phyloP scores from a whole-genome alignment of 2,329 filamentous ascomycete genomes.

The Phaeosphaeria sp. region DNA sequence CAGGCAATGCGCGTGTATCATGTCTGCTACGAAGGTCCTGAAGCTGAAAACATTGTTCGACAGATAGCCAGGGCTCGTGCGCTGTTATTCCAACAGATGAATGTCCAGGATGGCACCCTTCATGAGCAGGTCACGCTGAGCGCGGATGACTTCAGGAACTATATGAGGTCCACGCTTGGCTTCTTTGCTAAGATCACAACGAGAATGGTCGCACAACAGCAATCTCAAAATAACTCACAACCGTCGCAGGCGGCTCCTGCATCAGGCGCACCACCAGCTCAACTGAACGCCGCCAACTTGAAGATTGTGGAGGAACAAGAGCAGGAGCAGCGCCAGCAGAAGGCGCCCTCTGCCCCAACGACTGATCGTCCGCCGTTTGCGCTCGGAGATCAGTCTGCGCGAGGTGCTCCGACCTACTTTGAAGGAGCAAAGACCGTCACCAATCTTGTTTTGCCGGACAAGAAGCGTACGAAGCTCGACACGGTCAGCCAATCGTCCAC shows the following conservation, averaged over 20 bases:
- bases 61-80: slow-evolving; percentile 34
- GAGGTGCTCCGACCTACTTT: slow-evolving; percentile 65
- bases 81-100: slow-evolving; percentile 38
- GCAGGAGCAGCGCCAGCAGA: slow-evolving; percentile 57
- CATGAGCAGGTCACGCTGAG: slow-evolving; percentile 35
- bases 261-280: slow-evolving; percentile 28
- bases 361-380: slow-evolving; percentile 61
- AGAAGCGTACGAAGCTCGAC: slow-evolving; percentile 62
- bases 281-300: slow-evolving; percentile 48
- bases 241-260: slow-evolving; percentile 26
- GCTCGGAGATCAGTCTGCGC: slow-evolving; percentile 59
- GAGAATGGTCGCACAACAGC: slow-evolving; percentile 30
- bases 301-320: slow-evolving; percentile 42
- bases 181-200: slow-evolving; percentile 39
- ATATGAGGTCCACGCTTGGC: slow-evolving; percentile 30
- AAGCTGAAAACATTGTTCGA: slow-evolving; percentile 35
- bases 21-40: slow-evolving; percentile 30
- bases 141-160: slow-evolving; percentile 35
- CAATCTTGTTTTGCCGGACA: slow-evolving; percentile 64
- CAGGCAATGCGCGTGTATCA: slow-evolving; percentile 41
- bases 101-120: slow-evolving; percentile 35
- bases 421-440: slow-evolving; percentile 58
- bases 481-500: slow-evolving; percentile 51
- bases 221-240: slow-evolving; percentile 20
- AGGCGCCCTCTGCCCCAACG: slow-evolving; percentile 57